These are phyloP conservation scores for Nemania sp. DNA, from an alignment of 2,329 filamentous ascomycete genomes.

Conservation along the genomic window DNA sequence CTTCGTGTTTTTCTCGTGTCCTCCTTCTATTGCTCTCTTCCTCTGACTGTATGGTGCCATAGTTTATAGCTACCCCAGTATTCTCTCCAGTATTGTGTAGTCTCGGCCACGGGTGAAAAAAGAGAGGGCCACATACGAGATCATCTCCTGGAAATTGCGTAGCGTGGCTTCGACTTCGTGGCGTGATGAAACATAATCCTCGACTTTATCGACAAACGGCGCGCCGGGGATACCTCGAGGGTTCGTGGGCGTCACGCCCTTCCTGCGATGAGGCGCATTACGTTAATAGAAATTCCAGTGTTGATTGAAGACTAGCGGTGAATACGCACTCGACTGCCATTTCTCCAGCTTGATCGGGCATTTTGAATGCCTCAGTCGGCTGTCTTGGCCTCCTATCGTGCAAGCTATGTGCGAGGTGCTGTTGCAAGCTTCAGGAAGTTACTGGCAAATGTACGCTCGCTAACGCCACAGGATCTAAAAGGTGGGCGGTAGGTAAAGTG, in stretches of 20 bases:
- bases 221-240: constrained; percentile 81
- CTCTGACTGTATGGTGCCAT: background rate
- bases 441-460: no score
- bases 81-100: background rate
- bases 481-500: no score
- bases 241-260: constrained; percentile 66
- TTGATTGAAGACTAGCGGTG: no score
- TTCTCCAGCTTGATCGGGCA: no score
- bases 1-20: background rate
- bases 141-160: constrained; percentile 90
- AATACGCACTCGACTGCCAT: no score
- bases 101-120: background rate
- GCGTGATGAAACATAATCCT: constrained; percentile 80
- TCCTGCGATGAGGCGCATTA: constrained; percentile 35
- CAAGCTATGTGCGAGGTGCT: no score
- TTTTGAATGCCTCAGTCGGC: no score
- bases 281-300: constrained; percentile 9
- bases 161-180: constrained; percentile 80
- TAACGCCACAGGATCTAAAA: no score
- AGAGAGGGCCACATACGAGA: constrained; percentile 64
- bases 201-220: constrained; percentile 84
- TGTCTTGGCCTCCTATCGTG: no score
- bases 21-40: background rate
- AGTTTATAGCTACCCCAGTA: background rate
- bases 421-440: no score